Conservation (phyloP, 768 basidiomycete genomes). For the Dentipellis fragilis region DNA sequence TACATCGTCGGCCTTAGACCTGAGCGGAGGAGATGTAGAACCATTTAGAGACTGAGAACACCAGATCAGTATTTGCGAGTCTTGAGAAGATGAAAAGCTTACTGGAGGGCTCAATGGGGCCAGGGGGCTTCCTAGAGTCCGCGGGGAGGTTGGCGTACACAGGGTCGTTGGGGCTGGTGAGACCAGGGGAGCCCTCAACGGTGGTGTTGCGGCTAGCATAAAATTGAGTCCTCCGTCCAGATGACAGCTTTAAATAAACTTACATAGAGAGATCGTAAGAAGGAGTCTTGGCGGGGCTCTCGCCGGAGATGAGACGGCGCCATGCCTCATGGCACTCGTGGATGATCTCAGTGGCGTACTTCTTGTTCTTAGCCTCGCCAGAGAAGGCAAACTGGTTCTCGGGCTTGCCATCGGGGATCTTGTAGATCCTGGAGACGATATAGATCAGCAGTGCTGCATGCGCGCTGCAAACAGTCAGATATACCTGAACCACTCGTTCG, state of each 20-base stretch:
- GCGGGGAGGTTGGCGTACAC: slow-evolving; percentile 56
- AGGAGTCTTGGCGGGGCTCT: slow-evolving; percentile 61
- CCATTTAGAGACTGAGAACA: slow-evolving; percentile 63
- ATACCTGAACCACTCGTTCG: slow-evolving; percentile 98
- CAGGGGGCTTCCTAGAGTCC: slow-evolving; percentile 78
- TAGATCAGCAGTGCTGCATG: neutral
- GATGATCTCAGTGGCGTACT: slow-evolving; percentile 97
- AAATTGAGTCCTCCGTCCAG: neutral
- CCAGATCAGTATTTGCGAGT: slow-evolving; percentile 18
- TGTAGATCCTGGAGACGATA: slow-evolving; percentile 63
- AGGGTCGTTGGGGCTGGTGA: slow-evolving; percentile 51
- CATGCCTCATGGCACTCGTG: slow-evolving; percentile 99
- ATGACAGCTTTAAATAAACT: slow-evolving; percentile 21
- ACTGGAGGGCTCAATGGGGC: slow-evolving; percentile 87
- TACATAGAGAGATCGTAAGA: slow-evolving; percentile 80
- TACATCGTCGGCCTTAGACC: slow-evolving; percentile 31
- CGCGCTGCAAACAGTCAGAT: slow-evolving; percentile 6
- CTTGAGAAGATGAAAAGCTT: slow-evolving; percentile 20
- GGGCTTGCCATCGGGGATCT: slow-evolving; percentile 91
- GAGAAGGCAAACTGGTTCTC: slow-evolving; percentile 99
- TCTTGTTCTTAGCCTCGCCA: slow-evolving; percentile 99
- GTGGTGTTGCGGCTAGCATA: slow-evolving; percentile 68
- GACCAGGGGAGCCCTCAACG: slow-evolving; percentile 62
- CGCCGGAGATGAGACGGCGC: slow-evolving; percentile 84
- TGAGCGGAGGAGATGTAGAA: slow-evolving; percentile 90